Evolutionary conservation across 257 asterid genomes (phyloP).

Genomic region (Fraxinus anomala): DNA sequence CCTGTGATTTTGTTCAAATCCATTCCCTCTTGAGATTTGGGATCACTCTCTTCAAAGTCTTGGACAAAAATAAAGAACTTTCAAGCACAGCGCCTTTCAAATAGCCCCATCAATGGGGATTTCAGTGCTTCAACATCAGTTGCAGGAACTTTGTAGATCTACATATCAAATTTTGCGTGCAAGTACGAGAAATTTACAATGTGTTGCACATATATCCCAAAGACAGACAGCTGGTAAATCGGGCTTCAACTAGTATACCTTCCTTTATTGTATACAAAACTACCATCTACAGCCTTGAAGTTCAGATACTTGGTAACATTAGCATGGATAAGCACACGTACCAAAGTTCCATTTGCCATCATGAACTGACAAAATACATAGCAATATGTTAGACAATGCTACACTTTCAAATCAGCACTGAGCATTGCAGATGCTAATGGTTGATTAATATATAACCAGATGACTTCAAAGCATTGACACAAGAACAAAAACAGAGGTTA

Average conservation of each 20-base stretch:
- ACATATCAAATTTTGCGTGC: slow-evolving; percentile 20
- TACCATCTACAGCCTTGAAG: slow-evolving; percentile 99
- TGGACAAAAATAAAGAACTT: slow-evolving; percentile 92
- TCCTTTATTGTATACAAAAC: slow-evolving; percentile 92
- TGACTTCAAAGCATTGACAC: neutral
- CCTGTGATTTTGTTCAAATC: slow-evolving; percentile 68
- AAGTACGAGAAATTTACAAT: slow-evolving; percentile 2
- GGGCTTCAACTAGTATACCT: slow-evolving; percentile 24
- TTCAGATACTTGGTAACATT: slow-evolving; percentile 90
- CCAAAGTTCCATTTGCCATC: slow-evolving; percentile 97
- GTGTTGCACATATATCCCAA: neutral
- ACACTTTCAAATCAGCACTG: neutral
- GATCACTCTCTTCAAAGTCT: slow-evolving; percentile 78
- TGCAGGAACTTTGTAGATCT: slow-evolving; percentile 96
- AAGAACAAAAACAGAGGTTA: neutral
- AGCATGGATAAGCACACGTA: slow-evolving; percentile 86
- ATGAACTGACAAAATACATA: slow-evolving; percentile 55
- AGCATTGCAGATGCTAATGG: slow-evolving; percentile 3
- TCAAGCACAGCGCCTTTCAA: slow-evolving; percentile 88
- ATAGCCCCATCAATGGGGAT: slow-evolving; percentile 86
- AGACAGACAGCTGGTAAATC: neutral
- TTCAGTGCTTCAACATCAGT: slow-evolving; percentile 96
- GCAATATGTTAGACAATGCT: slow-evolving; percentile 1
- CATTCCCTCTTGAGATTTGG: slow-evolving; percentile 87
- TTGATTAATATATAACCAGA: neutral